These are phyloP conservation scores for Dovyalis caffra DNA, from an alignment of 345 rosid species.

Conservation along the genomic window DNA sequence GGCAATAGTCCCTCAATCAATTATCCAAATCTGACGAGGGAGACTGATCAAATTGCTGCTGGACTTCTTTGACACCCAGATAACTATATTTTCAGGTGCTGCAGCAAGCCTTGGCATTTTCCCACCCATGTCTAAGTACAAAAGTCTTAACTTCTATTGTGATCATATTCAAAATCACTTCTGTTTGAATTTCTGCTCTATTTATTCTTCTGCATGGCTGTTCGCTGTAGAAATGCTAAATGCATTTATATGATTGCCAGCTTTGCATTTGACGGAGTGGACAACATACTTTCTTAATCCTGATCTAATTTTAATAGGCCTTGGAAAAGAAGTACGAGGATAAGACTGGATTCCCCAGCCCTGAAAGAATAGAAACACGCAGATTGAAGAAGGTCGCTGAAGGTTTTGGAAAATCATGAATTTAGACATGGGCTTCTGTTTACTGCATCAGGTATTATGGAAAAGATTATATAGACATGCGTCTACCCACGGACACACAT, in stretches of 20 bases:
- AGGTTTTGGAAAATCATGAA: conserved; percentile 81
- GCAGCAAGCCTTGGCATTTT: not conserved
- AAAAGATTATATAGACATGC: not conserved
- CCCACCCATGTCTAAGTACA: not conserved
- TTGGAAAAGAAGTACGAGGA: conserved; percentile 81
- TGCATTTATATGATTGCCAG: not conserved
- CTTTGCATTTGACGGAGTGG: not conserved
- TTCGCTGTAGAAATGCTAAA: not conserved
- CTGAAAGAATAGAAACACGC: conserved; percentile 66
- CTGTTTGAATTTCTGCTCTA: not conserved
- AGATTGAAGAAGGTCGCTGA: conserved; percentile 54
- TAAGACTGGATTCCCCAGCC: conserved; percentile 69
- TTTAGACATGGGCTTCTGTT: conserved; percentile 17
- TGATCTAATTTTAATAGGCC: conserved; percentile 43
- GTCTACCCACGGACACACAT: not conserved
- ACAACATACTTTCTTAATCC: not conserved
- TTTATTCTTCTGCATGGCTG: not conserved
- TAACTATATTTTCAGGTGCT: not conserved
- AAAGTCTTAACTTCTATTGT: not conserved
- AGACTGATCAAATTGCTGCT: not conserved
- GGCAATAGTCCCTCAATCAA: not conserved
- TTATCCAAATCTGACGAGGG: not conserved
- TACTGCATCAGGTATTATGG: not conserved
- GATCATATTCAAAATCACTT: not conserved
- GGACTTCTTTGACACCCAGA: not conserved